Conservation (phyloP, 108 stramenopile genomes). For the Cyclotella baltica region DNA sequence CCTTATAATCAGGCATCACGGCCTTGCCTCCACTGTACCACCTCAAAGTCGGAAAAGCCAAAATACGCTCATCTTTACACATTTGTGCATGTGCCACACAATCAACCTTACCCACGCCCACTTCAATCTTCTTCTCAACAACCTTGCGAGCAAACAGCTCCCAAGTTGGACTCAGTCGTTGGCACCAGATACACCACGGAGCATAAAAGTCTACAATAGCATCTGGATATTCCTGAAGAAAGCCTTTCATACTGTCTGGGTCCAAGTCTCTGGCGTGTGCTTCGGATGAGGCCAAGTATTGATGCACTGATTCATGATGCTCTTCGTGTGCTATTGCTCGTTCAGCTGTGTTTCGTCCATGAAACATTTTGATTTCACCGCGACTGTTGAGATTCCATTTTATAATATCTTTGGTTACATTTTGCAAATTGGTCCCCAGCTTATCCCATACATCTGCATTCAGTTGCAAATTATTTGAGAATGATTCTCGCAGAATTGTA, state of each 20-base stretch:
- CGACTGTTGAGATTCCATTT: constrained; percentile 94
- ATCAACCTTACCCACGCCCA: constrained; percentile 91
- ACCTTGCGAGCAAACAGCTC: constrained; percentile 87
- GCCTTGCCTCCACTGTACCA: constrained; percentile 57
- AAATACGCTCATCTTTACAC: constrained; percentile 67
- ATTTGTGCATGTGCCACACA: constrained; percentile 81
- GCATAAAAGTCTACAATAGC: constrained; percentile 91
- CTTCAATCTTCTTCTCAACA: constrained; percentile 61
- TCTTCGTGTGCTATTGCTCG: constrained; percentile 85
- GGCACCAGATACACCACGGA: constrained; percentile 96
- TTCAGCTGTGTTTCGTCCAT: constrained; percentile 91
- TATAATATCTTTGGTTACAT: constrained; percentile 96
- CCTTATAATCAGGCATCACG: constrained; percentile 76
- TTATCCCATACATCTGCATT: constrained; percentile 83
- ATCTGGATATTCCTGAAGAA: constrained; percentile 64
- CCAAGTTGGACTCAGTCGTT: constrained; percentile 95
- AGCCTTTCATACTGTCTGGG: constrained; percentile 60
- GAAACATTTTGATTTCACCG: constrained; percentile 78
- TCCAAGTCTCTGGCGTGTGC: constrained; percentile 68
- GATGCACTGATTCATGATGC: constrained; percentile 75
- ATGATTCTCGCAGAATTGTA: background rate
- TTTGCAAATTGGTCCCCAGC: constrained; percentile 93
- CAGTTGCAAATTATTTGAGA: background rate
- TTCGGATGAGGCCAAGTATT: constrained; percentile 43
- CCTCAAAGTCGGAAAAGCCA: constrained; percentile 83